Base-by-base conservation (phyloP, 331 rosid genomes). In the Quercus lobata region DNA sequence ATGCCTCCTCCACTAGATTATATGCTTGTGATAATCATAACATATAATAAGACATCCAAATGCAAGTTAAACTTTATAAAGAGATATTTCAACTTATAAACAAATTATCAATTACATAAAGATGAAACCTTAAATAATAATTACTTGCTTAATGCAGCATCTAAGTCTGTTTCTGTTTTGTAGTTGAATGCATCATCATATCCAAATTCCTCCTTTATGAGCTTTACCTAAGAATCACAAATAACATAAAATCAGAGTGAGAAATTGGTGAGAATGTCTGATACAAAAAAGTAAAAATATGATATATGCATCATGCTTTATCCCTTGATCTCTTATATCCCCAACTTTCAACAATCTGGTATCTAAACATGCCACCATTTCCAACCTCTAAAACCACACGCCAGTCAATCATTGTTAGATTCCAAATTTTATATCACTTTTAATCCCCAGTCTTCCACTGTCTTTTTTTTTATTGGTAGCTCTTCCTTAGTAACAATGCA, bases 171-270 rank as follows among this genome's bases (percentile, higher is more conserved):
- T 78, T 91, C 91, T 30, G 49, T 83, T 4, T 89, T 86, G 86
- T 91, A 91, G 82, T 91, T 86, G 84, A 91, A 91, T 62, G 90
- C 93, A 15, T 89, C 93, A 6, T 91, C 93, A 73, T 84, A 91
- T 41, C 90, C 91, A 71, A 89, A 87, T 77, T 89, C 88, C 71
- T 87, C 91, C 82, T 86, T 89, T 3, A 91, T 75, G 8, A 87
- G 85, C 77, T 81, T 84, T 57, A 91, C 95, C 95, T 89, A 69
- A 65, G 41, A 84, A 69, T 24, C 41, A 65, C 61, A 34, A 71
- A 49, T 34, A 34, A 19, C 37, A 60, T 60, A 9, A 60, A n/a
- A 27, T 60, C 66, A 22, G 27, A 27, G 11, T 60, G 7, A 60
- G 17, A 60, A 57, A 57, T n/a, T 57, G 27, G 63, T 21, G 10